Base-by-base conservation (phyloP, 352 stramenopile genomes). In the Phytophthora kernoviae region DNA sequence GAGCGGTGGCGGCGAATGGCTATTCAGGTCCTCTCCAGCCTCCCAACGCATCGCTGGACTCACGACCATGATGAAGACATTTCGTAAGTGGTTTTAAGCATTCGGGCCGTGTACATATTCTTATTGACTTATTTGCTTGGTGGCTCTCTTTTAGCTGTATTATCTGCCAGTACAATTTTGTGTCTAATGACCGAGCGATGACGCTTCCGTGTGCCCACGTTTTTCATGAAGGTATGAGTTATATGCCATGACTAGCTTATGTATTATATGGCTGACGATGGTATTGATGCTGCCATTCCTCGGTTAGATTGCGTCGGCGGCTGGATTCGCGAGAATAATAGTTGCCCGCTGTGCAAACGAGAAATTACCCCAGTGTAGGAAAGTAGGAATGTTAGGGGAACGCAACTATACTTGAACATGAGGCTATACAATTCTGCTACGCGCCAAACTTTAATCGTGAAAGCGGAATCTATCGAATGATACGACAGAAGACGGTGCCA, bases 251-350 rank as follows among this genome's bases (percentile, higher is more conserved):
- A 11, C 18, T 18, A 14, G 12, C n/a, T 30, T 26, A 7, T 56
- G 14, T 51, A 27, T 21, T 30, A 3, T 30, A n/a, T 26, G 15
- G 34, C 27, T 64, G 18, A 58, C 34, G 15, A 42, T 51, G 50
- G 26, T 26, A 22, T 39, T 53, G 17, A 18, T 34, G 12, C n/a
- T n/a, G 40, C 43, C 20, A 1, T 59, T 17, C 12, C 47, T 18
- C 10, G 2, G 42, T 50, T 48, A 89, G 82, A 86, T 57, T 92
- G 82, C 61, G 82, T 90, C 30, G 62, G 58, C 43, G 77, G 77
- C 18, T 92, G 82, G 82, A 78, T 92, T 40, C 80, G 67, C 33
- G 77, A 90, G 62, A 90, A 92, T 64, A 92, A 92, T 50, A 90
- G 77, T 65, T 92, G 82, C 45, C 82, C 82, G 26, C 58, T 92